Evolutionary conservation across 768 basidiomycete genomes (phyloP).

Genomic region (Lactifluus volemus): DNA sequence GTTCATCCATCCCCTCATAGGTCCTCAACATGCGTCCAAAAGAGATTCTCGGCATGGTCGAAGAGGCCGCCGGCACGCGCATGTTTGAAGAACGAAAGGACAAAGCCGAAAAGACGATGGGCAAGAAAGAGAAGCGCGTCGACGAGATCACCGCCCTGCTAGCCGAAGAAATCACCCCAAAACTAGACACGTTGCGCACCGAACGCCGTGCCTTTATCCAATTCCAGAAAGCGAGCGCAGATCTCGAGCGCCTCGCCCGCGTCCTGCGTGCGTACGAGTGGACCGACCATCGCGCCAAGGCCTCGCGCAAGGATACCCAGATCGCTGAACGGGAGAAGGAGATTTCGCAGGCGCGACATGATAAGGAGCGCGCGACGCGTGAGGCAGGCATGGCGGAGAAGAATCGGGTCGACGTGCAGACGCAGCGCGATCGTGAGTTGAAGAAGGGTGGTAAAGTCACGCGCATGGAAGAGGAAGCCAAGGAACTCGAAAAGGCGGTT

Average conservation of each 20-base stretch:
- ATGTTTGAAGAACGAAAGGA: conserved; percentile 99
- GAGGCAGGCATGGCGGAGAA: conserved; percentile 61
- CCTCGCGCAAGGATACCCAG: conserved; percentile 46
- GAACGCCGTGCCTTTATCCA: conserved; percentile 86
- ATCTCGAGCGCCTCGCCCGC: conserved; percentile 79
- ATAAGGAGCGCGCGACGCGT: conserved; percentile 40
- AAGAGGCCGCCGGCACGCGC: conserved; percentile 95
- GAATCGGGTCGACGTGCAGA: conserved; percentile 54
- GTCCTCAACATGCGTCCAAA: conserved; percentile 97
- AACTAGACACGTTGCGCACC: conserved; percentile 78
- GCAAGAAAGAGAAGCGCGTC: conserved; percentile 93
- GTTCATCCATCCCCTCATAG: conserved; percentile 28
- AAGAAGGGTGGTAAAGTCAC: conserved; percentile 90
- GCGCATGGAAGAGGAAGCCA: conserved; percentile 72
- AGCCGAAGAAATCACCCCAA: conserved; percentile 87
- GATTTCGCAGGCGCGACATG: conserved; percentile 36
- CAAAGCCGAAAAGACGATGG: conserved; percentile 92
- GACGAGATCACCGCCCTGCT: conserved; percentile 78
- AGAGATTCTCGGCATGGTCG: conserved; percentile 97
- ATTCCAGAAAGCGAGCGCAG: conserved; percentile 82
- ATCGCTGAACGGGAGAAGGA: conserved; percentile 44
- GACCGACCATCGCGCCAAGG: conserved; percentile 49
- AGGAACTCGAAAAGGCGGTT: conserved; percentile 67
- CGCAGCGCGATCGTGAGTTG: conserved; percentile 77
- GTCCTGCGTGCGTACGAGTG: conserved; percentile 86